phyloP scores from a whole-genome alignment of 257 asterid species.

The Gynochthodes officinalis region DNA sequence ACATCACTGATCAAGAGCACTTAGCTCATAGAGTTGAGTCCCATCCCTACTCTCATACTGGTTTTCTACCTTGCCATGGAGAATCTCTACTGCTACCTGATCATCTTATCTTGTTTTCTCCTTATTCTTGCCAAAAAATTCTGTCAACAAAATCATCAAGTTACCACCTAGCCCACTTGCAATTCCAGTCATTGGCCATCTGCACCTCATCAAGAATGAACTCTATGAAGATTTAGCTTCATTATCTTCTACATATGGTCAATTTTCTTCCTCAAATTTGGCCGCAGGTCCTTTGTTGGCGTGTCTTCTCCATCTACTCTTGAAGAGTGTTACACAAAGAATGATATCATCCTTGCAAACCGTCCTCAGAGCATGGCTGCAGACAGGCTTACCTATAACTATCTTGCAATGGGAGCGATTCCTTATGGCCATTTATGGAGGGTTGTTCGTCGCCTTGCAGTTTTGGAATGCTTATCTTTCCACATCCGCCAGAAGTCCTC shows the following conservation, averaged over 20 bases:
- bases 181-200: slow-evolving; percentile 59
- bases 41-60: too few species aligned
- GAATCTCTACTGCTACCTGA: background rate
- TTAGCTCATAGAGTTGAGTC: too few species aligned
- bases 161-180: slow-evolving; percentile 48
- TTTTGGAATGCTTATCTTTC: slow-evolving; percentile 38
- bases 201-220: slow-evolving; percentile 46
- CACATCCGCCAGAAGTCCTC: slow-evolving; percentile 39
- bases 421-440: slow-evolving; percentile 51
- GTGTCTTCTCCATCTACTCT: slow-evolving; percentile 55
- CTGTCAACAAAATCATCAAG: background rate
- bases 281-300: slow-evolving; percentile 36
- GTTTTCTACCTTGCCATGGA: slow-evolving; percentile 14
- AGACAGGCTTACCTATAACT: slow-evolving; percentile 39
- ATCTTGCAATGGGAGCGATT: slow-evolving; percentile 16
- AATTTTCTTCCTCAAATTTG: slow-evolving; percentile 37
- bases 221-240: slow-evolving; percentile 31
- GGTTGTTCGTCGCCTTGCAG: slow-evolving; percentile 36
- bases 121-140: slow-evolving; percentile 9
- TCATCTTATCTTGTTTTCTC: background rate
- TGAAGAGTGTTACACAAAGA: slow-evolving; percentile 58
- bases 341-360: slow-evolving; percentile 48
- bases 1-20: too few species aligned
- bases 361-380: slow-evolving; percentile 42
- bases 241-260: slow-evolving; percentile 43